Evolutionary conservation across 805 yeast species (phyloP).

Genomic region (Candida incommunis): DNA sequence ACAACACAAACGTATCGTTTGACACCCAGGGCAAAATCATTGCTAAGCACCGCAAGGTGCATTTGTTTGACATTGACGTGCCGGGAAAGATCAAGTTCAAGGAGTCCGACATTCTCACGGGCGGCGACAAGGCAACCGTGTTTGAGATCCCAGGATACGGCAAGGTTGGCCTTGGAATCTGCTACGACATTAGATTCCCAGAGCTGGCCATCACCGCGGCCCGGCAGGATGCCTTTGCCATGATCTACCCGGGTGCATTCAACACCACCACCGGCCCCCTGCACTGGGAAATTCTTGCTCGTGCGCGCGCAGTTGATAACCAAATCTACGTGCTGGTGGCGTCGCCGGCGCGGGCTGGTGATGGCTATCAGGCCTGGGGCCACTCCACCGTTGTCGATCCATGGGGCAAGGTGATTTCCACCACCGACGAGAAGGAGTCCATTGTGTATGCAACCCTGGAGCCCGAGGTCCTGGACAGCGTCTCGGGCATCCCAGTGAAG

Average conservation of each 20-base stretch:
- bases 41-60: constrained; percentile 84
- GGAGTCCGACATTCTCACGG: constrained; percentile 61
- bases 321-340: constrained; percentile 83
- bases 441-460: constrained; percentile 59
- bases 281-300: constrained; percentile 74
- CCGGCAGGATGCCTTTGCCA: constrained; percentile 54
- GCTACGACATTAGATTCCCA: constrained; percentile 84
- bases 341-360: constrained; percentile 64
- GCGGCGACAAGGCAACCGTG: constrained; percentile 75
- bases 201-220: constrained; percentile 58
- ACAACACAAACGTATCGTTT: constrained; percentile 66
- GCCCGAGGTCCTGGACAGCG: constrained; percentile 35
- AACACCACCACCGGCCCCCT: constrained; percentile 83
- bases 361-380: constrained; percentile 64
- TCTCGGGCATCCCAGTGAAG: constrained; percentile 47
- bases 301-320: constrained; percentile 77
- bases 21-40: constrained; percentile 58
- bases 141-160: constrained; percentile 51
- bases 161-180: constrained; percentile 68
- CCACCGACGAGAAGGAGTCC: constrained; percentile 67
- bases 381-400: constrained; percentile 83
- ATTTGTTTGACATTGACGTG: constrained; percentile 82
- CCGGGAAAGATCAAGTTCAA: constrained; percentile 83
- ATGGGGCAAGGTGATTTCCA: constrained; percentile 71
- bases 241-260: constrained; percentile 86